Evolutionary conservation across 495 filamentous ascomycete genomes (phyloP).

Genomic region (Neurospora sp.): DNA sequence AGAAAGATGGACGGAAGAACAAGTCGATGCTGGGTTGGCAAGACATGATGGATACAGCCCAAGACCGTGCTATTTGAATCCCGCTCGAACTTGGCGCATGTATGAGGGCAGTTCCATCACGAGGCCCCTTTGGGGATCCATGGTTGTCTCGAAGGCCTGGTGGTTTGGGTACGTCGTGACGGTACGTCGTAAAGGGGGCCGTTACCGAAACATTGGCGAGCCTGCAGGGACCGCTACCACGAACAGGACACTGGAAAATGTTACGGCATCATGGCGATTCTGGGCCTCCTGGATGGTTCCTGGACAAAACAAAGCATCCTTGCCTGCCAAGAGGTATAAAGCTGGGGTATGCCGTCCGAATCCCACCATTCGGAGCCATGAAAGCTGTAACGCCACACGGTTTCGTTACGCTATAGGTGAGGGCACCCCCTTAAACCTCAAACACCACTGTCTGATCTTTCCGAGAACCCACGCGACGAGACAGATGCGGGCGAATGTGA

Average conservation of each 20-base stretch:
- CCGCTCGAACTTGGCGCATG: constrained; percentile 7
- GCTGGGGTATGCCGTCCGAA: constrained; percentile 1
- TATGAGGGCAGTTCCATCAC: constrained; percentile 9
- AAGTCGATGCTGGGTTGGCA: constrained; percentile 6
- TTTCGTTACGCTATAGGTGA: constrained; percentile 18
- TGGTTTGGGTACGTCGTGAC: constrained; percentile 5
- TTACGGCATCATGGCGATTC: neutral
- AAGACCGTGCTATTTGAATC: constrained; percentile 10
- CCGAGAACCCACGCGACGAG: neutral
- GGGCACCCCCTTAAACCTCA: constrained; percentile 15
- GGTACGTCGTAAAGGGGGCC: constrained; percentile 10
- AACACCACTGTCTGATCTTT: constrained; percentile 11
- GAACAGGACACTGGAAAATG: neutral
- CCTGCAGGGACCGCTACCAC: constrained; percentile 2
- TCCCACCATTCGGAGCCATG: constrained; percentile 9
- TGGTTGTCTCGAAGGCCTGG: constrained; percentile 11
- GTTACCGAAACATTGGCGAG: constrained; percentile 3
- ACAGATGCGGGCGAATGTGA: neutral
- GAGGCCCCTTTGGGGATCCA: constrained; percentile 1
- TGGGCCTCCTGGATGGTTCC: neutral
- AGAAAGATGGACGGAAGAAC: constrained; percentile 2
- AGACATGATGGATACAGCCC: constrained; percentile 7
- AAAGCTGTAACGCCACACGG: constrained; percentile 10
- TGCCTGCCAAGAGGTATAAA: constrained; percentile 10
- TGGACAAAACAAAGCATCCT: constrained; percentile 18